Conservation (phyloP, 2,329 filamentous ascomycete species). For the Tolypocladium endophyticum region DNA sequence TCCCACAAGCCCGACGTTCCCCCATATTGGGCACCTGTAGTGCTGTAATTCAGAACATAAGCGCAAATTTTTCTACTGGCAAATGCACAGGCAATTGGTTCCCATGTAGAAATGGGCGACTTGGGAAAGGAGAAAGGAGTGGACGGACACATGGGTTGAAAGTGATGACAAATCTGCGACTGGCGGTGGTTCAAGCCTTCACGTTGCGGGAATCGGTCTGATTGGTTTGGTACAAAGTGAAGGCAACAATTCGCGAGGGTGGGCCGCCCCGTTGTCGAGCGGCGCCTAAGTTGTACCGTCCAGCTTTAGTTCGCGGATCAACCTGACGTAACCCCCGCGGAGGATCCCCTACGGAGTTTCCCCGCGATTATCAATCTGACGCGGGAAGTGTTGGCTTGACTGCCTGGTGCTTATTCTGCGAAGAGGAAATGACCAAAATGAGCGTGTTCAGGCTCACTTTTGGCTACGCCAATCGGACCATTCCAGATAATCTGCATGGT, state of each 20-base stretch:
- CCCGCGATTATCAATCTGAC: not conserved
- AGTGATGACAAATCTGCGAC: not conserved
- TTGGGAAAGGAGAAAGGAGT: not conserved
- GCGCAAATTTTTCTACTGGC: not conserved
- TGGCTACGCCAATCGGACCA: not conserved
- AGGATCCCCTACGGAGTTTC: not conserved
- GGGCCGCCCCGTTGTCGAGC: not conserved
- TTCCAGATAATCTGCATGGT: not conserved
- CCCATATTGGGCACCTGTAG: not conserved
- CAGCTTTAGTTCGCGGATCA: not conserved
- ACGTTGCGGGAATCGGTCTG: not conserved
- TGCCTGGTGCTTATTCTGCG: too few relatives aligned
- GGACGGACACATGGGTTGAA: not conserved
- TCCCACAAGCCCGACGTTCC: not conserved
- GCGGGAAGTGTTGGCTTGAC: not conserved
- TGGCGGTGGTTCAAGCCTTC: not conserved
- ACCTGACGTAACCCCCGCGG: not conserved
- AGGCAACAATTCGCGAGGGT: not conserved
- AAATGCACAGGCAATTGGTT: not conserved
- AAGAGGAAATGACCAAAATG: not conserved
- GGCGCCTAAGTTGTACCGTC: not conserved
- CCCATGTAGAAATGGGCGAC: not conserved
- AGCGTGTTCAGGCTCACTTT: too few relatives aligned
- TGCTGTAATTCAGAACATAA: not conserved
- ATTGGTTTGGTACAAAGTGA: not conserved